Base-by-base conservation (phyloP, 768 basidiomycete species). In the Lactarius sp. region DNA sequence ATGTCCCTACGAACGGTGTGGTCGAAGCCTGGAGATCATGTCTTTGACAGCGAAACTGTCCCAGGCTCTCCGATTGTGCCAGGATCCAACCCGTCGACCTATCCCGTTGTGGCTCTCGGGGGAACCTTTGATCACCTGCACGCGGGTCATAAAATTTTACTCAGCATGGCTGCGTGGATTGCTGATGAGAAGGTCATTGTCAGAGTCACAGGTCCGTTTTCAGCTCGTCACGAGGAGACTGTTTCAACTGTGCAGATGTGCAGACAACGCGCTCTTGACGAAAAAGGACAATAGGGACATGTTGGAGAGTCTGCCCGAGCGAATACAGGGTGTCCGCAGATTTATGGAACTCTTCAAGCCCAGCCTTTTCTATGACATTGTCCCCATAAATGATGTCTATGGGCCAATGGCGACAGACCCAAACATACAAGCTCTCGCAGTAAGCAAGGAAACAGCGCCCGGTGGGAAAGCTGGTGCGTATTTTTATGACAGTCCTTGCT, bases 121-220 rank as follows among this genome's bases (percentile, higher is more conserved):
- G 97, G 97, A 0, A 98, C 97, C 0, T 98, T 98, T 74, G 97
- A 99, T 75, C 97, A 98, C 73, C 83, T 99, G 16, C 97, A 99
- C 72, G 85, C 94, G 4, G 97, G 96, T 0, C 97, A 99, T 77
- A 97, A 97, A 76, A 95, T 99, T 64, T 83, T 99, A 34, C 82
- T 99, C 12, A 91, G 92, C 70, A 93, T 97, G 86, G 88, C 85
- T 13, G 86, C 91, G 1, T 94, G 88, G 82, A 85, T 98, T 61
- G 80, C 94, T 0, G 72, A 75, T 50, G 73, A 80, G 66, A 94
- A 94, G 73, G 76, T 98, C 70, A 92, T 98, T 65, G 85, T 98
- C 67, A 96, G 97, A 5, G 78, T 98, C 44, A 91, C 92, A 58
- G 88, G 92, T 89, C 61, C 70, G 80, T 36, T 36, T 39, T 7